Evolutionary conservation across 2,329 filamentous ascomycete species (phyloP), one percentile per base, ranked within the genome.

Genomic region (Neofusicoccum kwambonambiense): DNA sequence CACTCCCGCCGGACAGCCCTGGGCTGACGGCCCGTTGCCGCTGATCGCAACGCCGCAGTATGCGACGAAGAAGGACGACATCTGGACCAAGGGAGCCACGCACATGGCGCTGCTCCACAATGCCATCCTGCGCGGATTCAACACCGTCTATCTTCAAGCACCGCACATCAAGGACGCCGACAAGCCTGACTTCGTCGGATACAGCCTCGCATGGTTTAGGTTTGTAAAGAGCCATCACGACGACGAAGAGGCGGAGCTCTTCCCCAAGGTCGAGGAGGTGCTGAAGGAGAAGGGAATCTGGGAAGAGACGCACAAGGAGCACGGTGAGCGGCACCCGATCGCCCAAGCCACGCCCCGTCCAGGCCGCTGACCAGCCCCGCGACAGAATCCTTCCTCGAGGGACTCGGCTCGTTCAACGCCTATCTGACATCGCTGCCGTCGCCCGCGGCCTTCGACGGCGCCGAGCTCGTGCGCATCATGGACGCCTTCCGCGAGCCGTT

Each of bases 21-120:
- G 75, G 75, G 73, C 73, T 9, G 72, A 77, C 52, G 66, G 67
- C 3, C 75, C 75, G 1, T 72, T 68, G 47, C 62, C 69, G 27
- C 58, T 76, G 34, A 65, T 76, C 1, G 61, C 37, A 17, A 76
- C 74, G 12, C 73, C 74, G 17, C 69, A 72, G 42, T 74, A 70
- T 68, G 69, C 63, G 31, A 75, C 73, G 8, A 73, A 75, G 39
- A 75, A 73, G 67, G 69, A 69, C 12, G 74, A 76, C 51, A 72
- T 73, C 6, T 76, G 74, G 65, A 76, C 74, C 5, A 68, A 66
- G 6, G 74, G 74, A n/a, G 73, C 75, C 37, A 72, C 73, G 15
- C 73, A 77, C 52, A 76, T 77, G 77, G 72, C 76, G 7, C 70
- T 76, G 42, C 71, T 79, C 11, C 78, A 80, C 69, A 80, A 80